Evolutionary conservation across 1,139 yeast species (phyloP), one percentile per base, ranked within the genome.

Genomic region (Trichomonascaceae sp.): DNA sequence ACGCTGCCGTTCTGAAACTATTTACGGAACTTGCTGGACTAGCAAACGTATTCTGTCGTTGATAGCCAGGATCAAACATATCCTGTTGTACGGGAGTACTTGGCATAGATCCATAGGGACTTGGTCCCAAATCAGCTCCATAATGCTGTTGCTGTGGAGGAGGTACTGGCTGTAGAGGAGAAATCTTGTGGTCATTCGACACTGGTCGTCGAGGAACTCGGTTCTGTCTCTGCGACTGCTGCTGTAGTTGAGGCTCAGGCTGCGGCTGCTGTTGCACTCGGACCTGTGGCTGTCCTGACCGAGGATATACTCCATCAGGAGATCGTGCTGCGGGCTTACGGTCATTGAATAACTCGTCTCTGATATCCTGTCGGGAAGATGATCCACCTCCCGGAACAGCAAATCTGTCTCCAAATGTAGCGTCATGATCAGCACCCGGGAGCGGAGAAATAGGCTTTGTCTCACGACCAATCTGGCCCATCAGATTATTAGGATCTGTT

Each of bases 361-460:
- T 47, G 10, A 50, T 51, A 17, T 53, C 55, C 19, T 41, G 43
- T 39, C 60, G 51, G 1, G 54, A 49, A 1, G 48, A 43, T 47
- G 38, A 49, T 24, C 47, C 30, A 36, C 41, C 43, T 41, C 44
- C 22, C 9, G 41, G 32, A 10, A 19, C 41, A 47, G 45, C 39
- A 7, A 27, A 13, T 13, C 18, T 22, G 30, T 13, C 46, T 22
- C 43, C 39, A 48, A 48, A 48, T 8, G 45, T 36, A 10, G 45
- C 41, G 13, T 49, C 43, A 22, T 45, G 18, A 20, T 47, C 49
- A 47, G 30, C 41, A 30, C 44, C 58, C 54, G 53, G 52, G 39
- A 55, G 55, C 12, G 61, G 67, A 1, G 69, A 65, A 43, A 62
- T 51, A 2, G 70, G 67, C 50, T 63, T 60, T 7, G 69, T 61